Conservation (phyloP, 805 yeast species). For the Candida fluviatilis region DNA sequence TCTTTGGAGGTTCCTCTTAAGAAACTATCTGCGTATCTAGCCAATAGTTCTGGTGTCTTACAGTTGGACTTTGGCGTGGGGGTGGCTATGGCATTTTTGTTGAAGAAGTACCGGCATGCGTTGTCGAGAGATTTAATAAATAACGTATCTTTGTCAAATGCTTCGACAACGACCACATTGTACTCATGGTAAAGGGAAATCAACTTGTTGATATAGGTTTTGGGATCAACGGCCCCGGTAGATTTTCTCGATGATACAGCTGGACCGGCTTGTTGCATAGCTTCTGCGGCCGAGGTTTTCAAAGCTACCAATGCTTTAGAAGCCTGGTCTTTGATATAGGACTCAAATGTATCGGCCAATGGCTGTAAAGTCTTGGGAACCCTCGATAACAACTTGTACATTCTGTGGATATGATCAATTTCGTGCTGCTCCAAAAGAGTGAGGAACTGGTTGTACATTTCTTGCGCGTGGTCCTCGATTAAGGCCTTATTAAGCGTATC, state of each 20-base stretch:
- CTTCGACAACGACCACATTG: slow-evolving; percentile 55
- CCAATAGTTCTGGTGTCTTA: slow-evolving; percentile 89
- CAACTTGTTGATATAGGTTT: slow-evolving; percentile 72
- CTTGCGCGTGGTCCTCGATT: slow-evolving; percentile 72
- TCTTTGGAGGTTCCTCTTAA: slow-evolving; percentile 73
- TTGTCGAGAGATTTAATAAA: slow-evolving; percentile 85
- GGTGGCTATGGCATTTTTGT: slow-evolving; percentile 75
- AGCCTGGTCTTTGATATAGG: slow-evolving; percentile 57
- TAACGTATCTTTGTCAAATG: slow-evolving; percentile 70
- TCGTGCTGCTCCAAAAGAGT: slow-evolving; percentile 70
- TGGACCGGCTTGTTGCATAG: slow-evolving; percentile 10
- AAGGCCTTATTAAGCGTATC: slow-evolving; percentile 72
- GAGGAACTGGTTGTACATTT: slow-evolving; percentile 73
- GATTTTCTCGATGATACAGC: slow-evolving; percentile 11
- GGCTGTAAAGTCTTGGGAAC: slow-evolving; percentile 79
- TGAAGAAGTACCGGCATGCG: slow-evolving; percentile 83
- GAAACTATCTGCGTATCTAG: slow-evolving; percentile 81
- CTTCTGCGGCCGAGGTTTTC: slow-evolving; percentile 29
- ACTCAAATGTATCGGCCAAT: slow-evolving; percentile 66
- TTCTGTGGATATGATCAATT: slow-evolving; percentile 67
- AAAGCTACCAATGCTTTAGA: slow-evolving; percentile 51
- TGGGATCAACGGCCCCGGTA: slow-evolving; percentile 55
- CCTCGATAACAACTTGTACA: slow-evolving; percentile 71
- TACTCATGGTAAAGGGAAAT: slow-evolving; percentile 67
- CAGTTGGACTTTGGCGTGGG: slow-evolving; percentile 57